Percentiles rank a stretch among this genome's conserved stretches.
phyloP scores from a whole-genome alignment of 805 yeast genomes.

The Candida odintsovae region DNA sequence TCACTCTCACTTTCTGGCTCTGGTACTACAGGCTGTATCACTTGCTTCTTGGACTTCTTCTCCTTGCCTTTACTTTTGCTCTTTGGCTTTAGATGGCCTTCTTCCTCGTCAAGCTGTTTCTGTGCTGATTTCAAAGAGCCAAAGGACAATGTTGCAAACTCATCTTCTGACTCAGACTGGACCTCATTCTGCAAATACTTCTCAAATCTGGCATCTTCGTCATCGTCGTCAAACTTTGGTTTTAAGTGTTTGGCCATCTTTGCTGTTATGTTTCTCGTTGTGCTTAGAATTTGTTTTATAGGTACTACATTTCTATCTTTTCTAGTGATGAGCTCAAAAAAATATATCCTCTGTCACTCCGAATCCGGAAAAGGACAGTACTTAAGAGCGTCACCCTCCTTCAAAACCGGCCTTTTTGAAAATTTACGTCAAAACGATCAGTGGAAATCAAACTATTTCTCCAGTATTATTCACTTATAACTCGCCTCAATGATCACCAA shows the following conservation, averaged over 20 bases:
- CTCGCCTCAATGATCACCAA: slow-evolving; percentile 69
- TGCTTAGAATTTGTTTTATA: no score
- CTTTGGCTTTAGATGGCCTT: slow-evolving; percentile 4
- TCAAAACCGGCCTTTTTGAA: no score
- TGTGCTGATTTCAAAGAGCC: slow-evolving; percentile 61
- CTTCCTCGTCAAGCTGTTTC: slow-evolving; percentile 28
- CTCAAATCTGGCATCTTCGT: slow-evolving; percentile 10
- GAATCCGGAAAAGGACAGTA: neutral
- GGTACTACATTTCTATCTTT: no score
- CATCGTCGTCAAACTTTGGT: slow-evolving; percentile 15
- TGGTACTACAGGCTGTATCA: neutral
- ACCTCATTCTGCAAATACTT: neutral
- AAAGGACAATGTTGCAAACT: slow-evolving; percentile 50
- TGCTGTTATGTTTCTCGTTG: no score
- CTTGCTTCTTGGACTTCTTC: neutral
- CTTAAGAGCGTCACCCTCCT: neutral
- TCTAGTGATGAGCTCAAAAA: neutral
- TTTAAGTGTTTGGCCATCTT: slow-evolving; percentile 13
- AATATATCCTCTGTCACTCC: neutral
- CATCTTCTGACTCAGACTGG: slow-evolving; percentile 22
- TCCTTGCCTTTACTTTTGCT: slow-evolving; percentile 1
- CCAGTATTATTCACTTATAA: neutral
- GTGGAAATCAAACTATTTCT: neutral
- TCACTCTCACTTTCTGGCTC: slow-evolving; percentile 7
- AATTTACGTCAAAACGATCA: no score